These are phyloP conservation scores for Zymoseptoria tritici DNA, from an alignment of 2,329 filamentous ascomycete species.

Conservation along the genomic window DNA sequence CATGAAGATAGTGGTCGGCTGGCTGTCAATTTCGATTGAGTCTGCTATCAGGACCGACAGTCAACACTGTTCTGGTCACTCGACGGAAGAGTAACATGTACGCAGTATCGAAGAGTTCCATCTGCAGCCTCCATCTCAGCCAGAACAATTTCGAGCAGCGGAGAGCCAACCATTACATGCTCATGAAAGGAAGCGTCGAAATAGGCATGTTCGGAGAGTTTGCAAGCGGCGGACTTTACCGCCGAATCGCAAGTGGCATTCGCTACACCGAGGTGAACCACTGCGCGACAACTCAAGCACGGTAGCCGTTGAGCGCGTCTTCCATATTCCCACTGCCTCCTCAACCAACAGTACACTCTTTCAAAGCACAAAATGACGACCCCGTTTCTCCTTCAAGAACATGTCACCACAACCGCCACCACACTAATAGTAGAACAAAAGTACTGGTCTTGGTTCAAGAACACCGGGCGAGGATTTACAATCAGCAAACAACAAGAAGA, in stretches of 20 bases:
- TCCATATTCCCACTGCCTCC: background rate
- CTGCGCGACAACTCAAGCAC: background rate
- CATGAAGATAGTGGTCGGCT: too few species aligned
- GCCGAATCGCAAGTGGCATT: background rate
- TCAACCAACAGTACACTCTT: background rate
- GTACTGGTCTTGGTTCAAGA: background rate
- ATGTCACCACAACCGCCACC: background rate
- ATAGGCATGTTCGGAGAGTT: background rate
- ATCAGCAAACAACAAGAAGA: background rate
- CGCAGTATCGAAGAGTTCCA: too few species aligned
- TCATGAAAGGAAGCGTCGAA: background rate
- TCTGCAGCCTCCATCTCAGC: too few species aligned
- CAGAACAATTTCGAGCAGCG: too few species aligned
- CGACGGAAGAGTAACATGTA: too few species aligned
- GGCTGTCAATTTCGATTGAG: too few species aligned
- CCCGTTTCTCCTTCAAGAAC: background rate
- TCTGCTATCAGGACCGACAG: too few species aligned
- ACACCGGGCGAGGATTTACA: background rate
- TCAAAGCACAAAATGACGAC: background rate
- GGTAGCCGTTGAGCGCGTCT: background rate
- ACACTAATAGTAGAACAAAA: background rate
- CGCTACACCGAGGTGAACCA: background rate
- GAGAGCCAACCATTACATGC: background rate
- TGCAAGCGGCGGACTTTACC: background rate
- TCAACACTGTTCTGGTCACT: too few species aligned